A percentile compares a stretch with the other conserved stretches of the same genome.
Conservation (phyloP, 1,284 basidiomycete species). For the Moesziomyces sp. region DNA sequence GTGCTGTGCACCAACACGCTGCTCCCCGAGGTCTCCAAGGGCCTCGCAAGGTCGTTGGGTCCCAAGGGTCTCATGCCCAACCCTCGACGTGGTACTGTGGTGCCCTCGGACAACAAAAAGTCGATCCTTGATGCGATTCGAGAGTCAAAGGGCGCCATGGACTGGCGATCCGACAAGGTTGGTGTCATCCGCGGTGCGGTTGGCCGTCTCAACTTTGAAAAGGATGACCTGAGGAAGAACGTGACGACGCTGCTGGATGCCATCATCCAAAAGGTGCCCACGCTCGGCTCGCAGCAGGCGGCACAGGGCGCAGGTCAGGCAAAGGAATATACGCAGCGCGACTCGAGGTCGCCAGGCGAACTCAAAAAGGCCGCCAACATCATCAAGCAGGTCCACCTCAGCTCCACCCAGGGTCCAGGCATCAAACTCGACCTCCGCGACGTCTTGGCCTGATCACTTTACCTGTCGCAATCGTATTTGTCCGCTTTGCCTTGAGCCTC, state of each 20-base stretch:
- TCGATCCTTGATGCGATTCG: conserved; percentile 74
- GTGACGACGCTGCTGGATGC: conserved; percentile 80
- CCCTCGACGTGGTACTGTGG: conserved; percentile 89
- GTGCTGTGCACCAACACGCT: conserved; percentile 85
- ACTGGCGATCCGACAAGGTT: conserved; percentile 90
- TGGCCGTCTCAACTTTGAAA: conserved; percentile 73
- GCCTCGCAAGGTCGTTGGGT: conserved; percentile 87
- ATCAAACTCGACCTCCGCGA: conserved; percentile 73
- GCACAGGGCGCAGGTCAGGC: conserved; percentile 33
- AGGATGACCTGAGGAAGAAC: conserved; percentile 82
- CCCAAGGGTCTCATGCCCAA: conserved; percentile 96
- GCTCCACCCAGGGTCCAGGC: conserved; percentile 85
- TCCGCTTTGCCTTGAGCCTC: no score
- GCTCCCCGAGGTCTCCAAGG: conserved; percentile 76
- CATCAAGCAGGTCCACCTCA: conserved; percentile 76
- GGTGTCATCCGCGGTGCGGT: conserved; percentile 82
- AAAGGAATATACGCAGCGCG: conserved; percentile 27
- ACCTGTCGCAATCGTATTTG: no score
- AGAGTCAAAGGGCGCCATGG: conserved; percentile 81
- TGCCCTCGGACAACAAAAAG: conserved; percentile 81
- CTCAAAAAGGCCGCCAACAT: conserved; percentile 53
- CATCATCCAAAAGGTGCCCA: conserved; percentile 70
- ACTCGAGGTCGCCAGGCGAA: conserved; percentile 34
- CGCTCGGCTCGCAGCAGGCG: conserved; percentile 32
- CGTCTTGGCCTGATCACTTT: conserved; percentile 28